These are phyloP conservation scores for Pseudofabraea citricarpa DNA, from an alignment of 2,329 filamentous ascomycete species.

Conservation along the genomic window DNA sequence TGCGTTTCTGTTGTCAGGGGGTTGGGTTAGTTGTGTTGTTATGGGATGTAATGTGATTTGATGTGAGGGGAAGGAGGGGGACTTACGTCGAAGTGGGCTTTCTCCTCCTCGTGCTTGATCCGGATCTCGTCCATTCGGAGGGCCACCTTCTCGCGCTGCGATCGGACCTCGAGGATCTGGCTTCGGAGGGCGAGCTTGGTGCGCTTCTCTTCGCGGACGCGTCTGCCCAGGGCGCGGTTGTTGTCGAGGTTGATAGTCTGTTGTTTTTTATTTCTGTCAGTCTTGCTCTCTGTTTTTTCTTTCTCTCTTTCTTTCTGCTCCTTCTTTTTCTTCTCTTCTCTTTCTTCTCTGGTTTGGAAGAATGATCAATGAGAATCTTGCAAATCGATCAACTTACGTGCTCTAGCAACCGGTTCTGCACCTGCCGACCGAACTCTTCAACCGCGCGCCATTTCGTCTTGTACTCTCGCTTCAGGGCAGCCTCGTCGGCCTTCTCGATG, in stretches of 20 bases:
- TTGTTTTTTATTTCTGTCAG: too few relatives aligned
- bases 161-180: conserved; percentile 53
- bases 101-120: conserved; percentile 51
- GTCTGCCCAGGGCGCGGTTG: conserved; percentile 51
- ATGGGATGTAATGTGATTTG: conserved; percentile 15
- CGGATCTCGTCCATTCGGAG: conserved; percentile 60
- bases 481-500: conserved; percentile 36
- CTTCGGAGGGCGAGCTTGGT: conserved; percentile 52
- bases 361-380: too few relatives aligned
- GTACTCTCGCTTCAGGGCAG: conserved; percentile 46
- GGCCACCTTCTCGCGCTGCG: conserved; percentile 57
- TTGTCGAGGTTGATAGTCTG: conserved; percentile 57
- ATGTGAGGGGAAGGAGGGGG: background rate
- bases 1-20: conserved; percentile 39
- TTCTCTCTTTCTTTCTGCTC: too few relatives aligned
- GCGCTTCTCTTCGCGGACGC: conserved; percentile 51
- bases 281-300: too few relatives aligned
- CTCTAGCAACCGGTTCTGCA: conserved; percentile 50
- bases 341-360: too few relatives aligned
- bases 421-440: conserved; percentile 53
- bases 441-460: conserved; percentile 51
- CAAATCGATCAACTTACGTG: too few relatives aligned
- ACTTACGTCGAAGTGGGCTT: conserved; percentile 45
- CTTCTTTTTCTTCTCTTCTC: too few relatives aligned
- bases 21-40: conserved; percentile 7